These are phyloP conservation scores for Puccinellia tenuiflora DNA, from an alignment of 176 grass and related monocot genomes.

Conservation along the genomic window DNA sequence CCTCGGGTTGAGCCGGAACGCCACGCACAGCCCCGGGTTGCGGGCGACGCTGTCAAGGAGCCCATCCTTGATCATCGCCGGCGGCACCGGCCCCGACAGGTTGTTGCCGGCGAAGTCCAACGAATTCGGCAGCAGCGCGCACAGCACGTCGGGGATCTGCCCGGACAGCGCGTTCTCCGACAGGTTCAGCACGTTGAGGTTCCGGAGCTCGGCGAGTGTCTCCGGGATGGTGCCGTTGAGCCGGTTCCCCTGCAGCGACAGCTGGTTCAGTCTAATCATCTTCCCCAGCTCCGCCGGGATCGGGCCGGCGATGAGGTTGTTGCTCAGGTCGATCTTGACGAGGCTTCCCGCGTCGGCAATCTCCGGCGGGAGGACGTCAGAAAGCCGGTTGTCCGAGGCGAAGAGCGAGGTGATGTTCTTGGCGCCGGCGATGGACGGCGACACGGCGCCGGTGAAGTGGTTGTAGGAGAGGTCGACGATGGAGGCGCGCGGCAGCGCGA, in stretches of 20 bases:
- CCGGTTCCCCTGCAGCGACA: conserved; percentile 75
- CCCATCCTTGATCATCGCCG: conserved; percentile 68
- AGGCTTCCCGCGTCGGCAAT: conserved; percentile 35
- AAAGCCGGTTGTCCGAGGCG: conserved; percentile 53
- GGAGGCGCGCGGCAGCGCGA: conserved; percentile 64
- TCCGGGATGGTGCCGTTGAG: conserved; percentile 61
- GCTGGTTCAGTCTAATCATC: conserved; percentile 62
- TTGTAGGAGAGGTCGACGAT: conserved; percentile 86
- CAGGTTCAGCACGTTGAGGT: conserved; percentile 90
- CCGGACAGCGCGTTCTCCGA: conserved; percentile 71
- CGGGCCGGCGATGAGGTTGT: conserved; percentile 51
- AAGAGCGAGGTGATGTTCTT: conserved; percentile 70
- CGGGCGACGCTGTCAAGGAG: conserved; percentile 74
- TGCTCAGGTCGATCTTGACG: conserved; percentile 86
- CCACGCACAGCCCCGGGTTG: conserved; percentile 73
- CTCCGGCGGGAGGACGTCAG: conserved; percentile 51
- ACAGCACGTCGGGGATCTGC: conserved; percentile 66
- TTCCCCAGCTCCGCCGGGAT: conserved; percentile 47
- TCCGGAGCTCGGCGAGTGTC: conserved; percentile 43
- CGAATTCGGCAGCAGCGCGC: conserved; percentile 77
- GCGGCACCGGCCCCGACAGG: conserved; percentile 66
- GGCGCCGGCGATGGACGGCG: conserved; percentile 35
- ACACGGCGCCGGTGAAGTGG: conserved; percentile 51
- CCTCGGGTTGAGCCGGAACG: conserved; percentile 64
- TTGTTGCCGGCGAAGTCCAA: conserved; percentile 89